Evolutionary conservation across 2,329 filamentous ascomycete species (phyloP), one percentile per base, ranked within the genome.

Genomic region (Ceratocystis albifundus): DNA sequence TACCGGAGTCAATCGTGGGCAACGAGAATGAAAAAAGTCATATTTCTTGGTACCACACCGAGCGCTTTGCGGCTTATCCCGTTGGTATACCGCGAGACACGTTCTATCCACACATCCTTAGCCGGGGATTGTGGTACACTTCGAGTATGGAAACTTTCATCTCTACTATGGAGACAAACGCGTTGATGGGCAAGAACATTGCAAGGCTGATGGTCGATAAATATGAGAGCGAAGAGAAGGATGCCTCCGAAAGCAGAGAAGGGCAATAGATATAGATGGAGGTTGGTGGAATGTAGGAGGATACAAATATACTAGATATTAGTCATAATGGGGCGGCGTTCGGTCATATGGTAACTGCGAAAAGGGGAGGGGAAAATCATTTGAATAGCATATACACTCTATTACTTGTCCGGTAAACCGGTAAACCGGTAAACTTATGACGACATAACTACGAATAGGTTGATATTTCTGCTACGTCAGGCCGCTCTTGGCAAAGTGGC

Each of bases 141-240:
- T 85, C 84, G 10, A 85, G 84, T 1, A 95, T 97, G 55, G 93
- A 97, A 76, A 88, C 88, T 70, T 96, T 99, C 74, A 95, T 97
- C 70, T 94, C 88, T 8, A 96, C 91, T 0, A 97, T 99, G 94
- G 94, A 99, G 79, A 96, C 94, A 5, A 96, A 87, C 74, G 88
- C 90, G 0, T 76, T 97, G 70, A 94, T 94, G 85, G 94, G 94
- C 0, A 90, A 83, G 82, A 94, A 94, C 72, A 86, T 94, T 22
- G 90, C 89, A 7, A 81, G 80, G 69, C 76, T 94, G 65, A 79
- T 93, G 59, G 80, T 85, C 0, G 83, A 92, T 71, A 82, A 83
- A 30, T 65, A 65, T 64, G 25, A 36, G 25, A n/a, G 20, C 17
- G 8, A 55, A n/a, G 25, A 30, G 48, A 44, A 32, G 25, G 22